Percentiles rank a stretch among this genome's conserved stretches.
Conservation (phyloP, 2,329 filamentous ascomycete genomes). For the Talaromyces pinophilus region DNA sequence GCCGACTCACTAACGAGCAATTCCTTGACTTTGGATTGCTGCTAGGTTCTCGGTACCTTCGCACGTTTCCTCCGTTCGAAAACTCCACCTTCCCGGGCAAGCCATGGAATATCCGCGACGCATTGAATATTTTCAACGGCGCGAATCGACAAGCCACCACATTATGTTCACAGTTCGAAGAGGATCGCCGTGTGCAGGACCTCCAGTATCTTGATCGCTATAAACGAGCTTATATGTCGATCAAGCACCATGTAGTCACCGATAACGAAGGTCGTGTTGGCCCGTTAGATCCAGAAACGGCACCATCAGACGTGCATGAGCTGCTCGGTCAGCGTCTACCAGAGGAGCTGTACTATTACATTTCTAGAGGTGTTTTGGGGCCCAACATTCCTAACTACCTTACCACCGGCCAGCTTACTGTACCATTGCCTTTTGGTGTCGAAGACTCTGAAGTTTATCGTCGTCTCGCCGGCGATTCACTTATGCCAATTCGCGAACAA, state of each 20-base stretch:
- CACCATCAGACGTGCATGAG: conserved; percentile 82
- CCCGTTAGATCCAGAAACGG: conserved; percentile 69
- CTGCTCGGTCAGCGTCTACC: conserved; percentile 89
- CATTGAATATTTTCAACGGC: conserved; percentile 72
- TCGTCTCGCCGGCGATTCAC: conserved; percentile 70
- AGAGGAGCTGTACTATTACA: conserved; percentile 85
- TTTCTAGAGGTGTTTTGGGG: conserved; percentile 79
- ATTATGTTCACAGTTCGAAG: conserved; percentile 75
- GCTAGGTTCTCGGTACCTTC: conserved; percentile 76
- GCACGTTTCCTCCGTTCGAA: conserved; percentile 75
- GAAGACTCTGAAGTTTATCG: conserved; percentile 78
- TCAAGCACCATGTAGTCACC: conserved; percentile 85
- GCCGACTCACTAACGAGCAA: conserved; percentile 64
- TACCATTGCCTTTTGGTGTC: conserved; percentile 83
- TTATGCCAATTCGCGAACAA: conserved; percentile 73
- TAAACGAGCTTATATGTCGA: conserved; percentile 77
- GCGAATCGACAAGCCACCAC: conserved; percentile 68
- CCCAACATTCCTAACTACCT: conserved; percentile 79
- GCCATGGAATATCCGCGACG: conserved; percentile 67
- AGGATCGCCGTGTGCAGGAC: conserved; percentile 71
- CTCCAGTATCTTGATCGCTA: conserved; percentile 82
- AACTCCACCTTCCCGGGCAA: conserved; percentile 60
- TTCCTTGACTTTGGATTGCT: conserved; percentile 84
- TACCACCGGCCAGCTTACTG: conserved; percentile 73
- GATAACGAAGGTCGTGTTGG: conserved; percentile 73